Evolutionary conservation across 306 rosid genomes (phyloP).

Genomic region (Coriaria nepalensis): DNA sequence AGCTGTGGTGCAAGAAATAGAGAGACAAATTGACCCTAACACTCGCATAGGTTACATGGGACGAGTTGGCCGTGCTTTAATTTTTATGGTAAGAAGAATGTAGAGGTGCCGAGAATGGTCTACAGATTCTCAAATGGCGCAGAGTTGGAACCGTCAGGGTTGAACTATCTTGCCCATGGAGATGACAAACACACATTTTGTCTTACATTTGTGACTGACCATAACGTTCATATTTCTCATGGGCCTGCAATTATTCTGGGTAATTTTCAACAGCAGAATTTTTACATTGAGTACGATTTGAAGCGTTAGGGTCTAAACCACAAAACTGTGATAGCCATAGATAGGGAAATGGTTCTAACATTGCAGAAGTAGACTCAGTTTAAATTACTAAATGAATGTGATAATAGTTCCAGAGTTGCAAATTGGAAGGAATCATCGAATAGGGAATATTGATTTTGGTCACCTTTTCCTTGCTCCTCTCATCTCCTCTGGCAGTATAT

Average conservation of each 20-base stretch:
- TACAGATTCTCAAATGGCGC: not conserved
- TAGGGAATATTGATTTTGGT: no score
- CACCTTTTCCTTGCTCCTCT: no score
- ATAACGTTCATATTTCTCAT: not conserved
- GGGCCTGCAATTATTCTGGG: not conserved
- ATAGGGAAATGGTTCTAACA: no score
- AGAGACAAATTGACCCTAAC: not conserved
- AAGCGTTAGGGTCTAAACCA: no score
- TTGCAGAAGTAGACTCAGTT: no score
- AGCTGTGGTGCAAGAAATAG: not conserved
- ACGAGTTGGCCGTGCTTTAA: not conserved
- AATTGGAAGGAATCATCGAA: no score
- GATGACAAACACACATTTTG: not conserved
- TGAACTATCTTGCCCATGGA: not conserved
- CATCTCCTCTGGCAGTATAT: no score
- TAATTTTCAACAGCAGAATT: not conserved
- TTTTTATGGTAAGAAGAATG: not conserved
- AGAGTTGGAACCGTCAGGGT: not conserved
- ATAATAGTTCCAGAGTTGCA: no score
- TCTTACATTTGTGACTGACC: not conserved
- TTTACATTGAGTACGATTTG: not conserved
- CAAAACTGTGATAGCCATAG: no score
- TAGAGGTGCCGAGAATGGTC: not conserved
- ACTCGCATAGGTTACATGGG: not conserved
- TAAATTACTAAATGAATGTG: no score